Evolutionary conservation across 441 rosid species (phyloP).

Genomic region (Daphne laureola): DNA sequence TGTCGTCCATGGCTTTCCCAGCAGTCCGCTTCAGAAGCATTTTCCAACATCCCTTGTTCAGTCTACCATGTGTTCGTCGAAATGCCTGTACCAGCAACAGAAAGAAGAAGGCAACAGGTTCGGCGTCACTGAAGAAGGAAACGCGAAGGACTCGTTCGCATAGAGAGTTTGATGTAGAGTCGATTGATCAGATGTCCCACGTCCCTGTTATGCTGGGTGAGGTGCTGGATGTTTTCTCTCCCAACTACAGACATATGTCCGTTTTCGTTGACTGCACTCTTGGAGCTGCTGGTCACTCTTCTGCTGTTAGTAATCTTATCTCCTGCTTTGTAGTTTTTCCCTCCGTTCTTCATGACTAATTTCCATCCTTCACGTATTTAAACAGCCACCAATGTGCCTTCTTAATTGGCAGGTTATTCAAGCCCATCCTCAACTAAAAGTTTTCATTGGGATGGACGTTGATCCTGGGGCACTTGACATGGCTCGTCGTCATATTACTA

Average conservation of each 20-base stretch:
- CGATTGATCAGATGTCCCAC: slow-evolving; percentile 31
- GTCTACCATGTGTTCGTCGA: slow-evolving; percentile 2
- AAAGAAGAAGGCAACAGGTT: slow-evolving; percentile 21
- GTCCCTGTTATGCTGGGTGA: slow-evolving; percentile 83
- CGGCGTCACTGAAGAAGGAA: slow-evolving; percentile 32
- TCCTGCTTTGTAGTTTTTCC: background rate
- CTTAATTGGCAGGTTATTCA: slow-evolving; percentile 45
- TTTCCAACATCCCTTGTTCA: too few relatives aligned
- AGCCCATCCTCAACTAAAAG: slow-evolving; percentile 57
- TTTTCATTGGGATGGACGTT: slow-evolving; percentile 79
- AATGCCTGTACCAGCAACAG: slow-evolving; percentile 10
- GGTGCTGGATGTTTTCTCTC: slow-evolving; percentile 76
- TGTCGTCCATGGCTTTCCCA: too few relatives aligned
- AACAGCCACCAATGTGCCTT: background rate
- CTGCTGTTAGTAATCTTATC: slow-evolving; percentile 42
- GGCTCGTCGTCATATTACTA: slow-evolving; percentile 42
- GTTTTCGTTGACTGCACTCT: slow-evolving; percentile 88
- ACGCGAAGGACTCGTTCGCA: slow-evolving; percentile 81
- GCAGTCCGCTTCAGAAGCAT: too few relatives aligned
- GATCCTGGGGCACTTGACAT: slow-evolving; percentile 71
- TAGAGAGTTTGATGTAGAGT: slow-evolving; percentile 38
- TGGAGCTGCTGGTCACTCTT: slow-evolving; percentile 92
- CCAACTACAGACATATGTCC: slow-evolving; percentile 24
- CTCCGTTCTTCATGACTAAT: too few relatives aligned
- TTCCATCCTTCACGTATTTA: too few relatives aligned